A percentile compares a stretch with the other conserved stretches of the same genome.
phyloP scores from a whole-genome alignment of 148 eudicot genomes.

The Pouteria glomerata region DNA sequence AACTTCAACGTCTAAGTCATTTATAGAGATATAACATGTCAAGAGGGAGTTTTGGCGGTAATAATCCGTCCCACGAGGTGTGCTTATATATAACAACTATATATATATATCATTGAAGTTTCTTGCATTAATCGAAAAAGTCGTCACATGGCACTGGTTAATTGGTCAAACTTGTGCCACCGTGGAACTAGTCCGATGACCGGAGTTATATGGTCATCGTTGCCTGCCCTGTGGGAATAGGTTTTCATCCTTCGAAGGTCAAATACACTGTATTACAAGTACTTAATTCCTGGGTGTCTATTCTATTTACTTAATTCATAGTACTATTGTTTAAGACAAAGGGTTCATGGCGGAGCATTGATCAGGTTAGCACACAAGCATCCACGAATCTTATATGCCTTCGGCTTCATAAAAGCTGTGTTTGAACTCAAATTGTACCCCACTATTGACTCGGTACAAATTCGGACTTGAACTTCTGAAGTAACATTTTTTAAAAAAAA shows the following conservation, averaged over 20 bases:
- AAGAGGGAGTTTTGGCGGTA: slow-evolving; percentile 22
- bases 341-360: no score
- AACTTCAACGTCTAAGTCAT: slow-evolving; percentile 54
- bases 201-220: background rate
- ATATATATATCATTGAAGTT: background rate
- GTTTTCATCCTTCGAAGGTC: background rate
- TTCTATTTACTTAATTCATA: no score
- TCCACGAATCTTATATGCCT: no score
- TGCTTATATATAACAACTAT: background rate
- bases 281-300: no score
- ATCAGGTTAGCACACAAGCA: no score
- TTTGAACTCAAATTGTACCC: no score
- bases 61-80: slow-evolving; percentile 17
- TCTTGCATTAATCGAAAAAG: background rate
- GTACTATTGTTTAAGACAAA: no score
- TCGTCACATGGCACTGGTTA: background rate
- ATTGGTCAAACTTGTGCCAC: slow-evolving; percentile 14
- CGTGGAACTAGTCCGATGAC: background rate
- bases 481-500: no score
- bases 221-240: background rate
- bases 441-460: no score
- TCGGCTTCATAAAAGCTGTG: no score
- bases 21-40: slow-evolving; percentile 24
- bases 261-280: background rate
- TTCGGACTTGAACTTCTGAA: no score